Base-by-base conservation (phyloP, 495 filamentous ascomycete species). In the Peziza echinospora region DNA sequence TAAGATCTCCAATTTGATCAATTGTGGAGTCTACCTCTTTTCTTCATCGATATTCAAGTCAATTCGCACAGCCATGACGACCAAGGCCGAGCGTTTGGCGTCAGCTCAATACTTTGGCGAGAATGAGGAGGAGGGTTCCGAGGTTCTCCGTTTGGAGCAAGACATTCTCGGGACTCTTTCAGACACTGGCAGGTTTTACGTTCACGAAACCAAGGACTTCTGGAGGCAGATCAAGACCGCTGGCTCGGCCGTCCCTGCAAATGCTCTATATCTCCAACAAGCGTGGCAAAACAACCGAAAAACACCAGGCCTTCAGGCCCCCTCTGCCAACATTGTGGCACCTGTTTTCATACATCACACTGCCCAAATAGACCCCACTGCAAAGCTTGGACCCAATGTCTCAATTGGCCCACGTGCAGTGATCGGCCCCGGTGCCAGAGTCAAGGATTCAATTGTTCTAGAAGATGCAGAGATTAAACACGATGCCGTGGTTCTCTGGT, bases 191-290 rank as follows among this genome's bases (percentile, higher is more conserved):
- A 84, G 89, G 59, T 99, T 99, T 71, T 99, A 82, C 63, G 91
- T 96, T 17, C 80, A 93, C 63, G 89, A 99, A 65, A 96, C 89
- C 40, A 92, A 93, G 66, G 89, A 93, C 59, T 99, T 99, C 67
- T 99, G 89, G 89, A 86, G 89, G 47, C 89, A 99, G 70, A 96
- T 99, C 72, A 99, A 99, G 73, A 93, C 91, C 5, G 89, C 89
- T 43, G 91, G 91, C 34, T 96, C 89, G 19, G 89, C 89, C 43
- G 84, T 99, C 47, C 91, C 89, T 8, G 89, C 89, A 49, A 96
- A 99, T 60, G 91, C 89, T 1, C 76, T 99, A 2, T 99, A 99
- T 66, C 75, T 99, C 34, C 83, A 86, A 60, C 87, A 96, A 67
- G 91, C 89, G 5, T 79, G 78, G 66, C 91, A 96, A 64, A 71